These are phyloP conservation scores for Xylaria grammica DNA, from an alignment of 495 filamentous ascomycete genomes.

Conservation along the genomic window DNA sequence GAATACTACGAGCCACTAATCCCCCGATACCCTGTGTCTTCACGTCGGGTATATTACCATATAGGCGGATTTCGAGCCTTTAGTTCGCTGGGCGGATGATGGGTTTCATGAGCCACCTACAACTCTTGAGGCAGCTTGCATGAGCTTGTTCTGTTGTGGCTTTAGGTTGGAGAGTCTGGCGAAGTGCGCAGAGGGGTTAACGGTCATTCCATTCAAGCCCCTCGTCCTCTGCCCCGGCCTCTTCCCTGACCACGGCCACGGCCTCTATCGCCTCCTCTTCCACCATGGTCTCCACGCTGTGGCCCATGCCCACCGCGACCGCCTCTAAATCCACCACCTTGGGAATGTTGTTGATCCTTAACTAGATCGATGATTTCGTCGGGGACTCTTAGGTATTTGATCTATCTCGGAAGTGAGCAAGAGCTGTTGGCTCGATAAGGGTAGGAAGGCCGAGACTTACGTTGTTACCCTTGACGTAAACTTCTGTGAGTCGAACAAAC, in stretches of 20 bases:
- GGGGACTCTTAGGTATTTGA: constrained; percentile 95
- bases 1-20: neutral
- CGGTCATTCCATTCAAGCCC: constrained; percentile 30
- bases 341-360: constrained; percentile 84
- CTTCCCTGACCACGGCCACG: constrained; percentile 59
- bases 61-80: neutral
- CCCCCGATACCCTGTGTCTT: neutral
- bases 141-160: neutral
- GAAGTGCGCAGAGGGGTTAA: neutral
- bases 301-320: constrained; percentile 68
- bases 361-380: constrained; percentile 94
- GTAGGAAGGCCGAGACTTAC: constrained; percentile 53
- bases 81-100: neutral
- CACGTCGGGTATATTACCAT: constrained; percentile 3
- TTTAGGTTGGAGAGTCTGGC: neutral
- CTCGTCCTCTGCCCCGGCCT: constrained; percentile 57
- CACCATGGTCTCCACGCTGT: constrained; percentile 66
- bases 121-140: neutral
- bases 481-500: constrained; percentile 88
- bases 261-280: constrained; percentile 58
- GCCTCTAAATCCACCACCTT: constrained; percentile 62
- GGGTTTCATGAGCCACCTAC: neutral
- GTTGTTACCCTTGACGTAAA: constrained; percentile 96
- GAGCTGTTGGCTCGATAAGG: neutral
- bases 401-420: constrained; percentile 57